Evolutionary conservation across 2,329 filamentous ascomycete species (phyloP).

Genomic region (Capronia americana): DNA sequence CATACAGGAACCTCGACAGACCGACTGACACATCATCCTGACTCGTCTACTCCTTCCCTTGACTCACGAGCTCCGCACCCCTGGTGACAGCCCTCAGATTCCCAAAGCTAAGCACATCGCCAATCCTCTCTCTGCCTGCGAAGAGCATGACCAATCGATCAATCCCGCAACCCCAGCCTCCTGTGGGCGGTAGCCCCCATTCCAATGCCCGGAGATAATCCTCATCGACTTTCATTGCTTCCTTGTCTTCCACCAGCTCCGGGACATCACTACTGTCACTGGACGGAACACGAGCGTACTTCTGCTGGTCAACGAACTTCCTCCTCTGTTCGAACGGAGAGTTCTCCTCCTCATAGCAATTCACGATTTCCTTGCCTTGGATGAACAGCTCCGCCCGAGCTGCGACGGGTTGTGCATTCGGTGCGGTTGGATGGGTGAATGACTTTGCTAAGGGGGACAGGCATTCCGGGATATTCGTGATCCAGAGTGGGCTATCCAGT

Average conservation of each 20-base stretch:
- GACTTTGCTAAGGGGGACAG: constrained; percentile 93
- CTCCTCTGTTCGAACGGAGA: constrained; percentile 82
- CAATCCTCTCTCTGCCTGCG: constrained; percentile 76
- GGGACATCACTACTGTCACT: constrained; percentile 44
- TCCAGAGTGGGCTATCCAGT: constrained; percentile 73
- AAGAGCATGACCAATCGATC: constrained; percentile 93
- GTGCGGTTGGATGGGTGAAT: constrained; percentile 67
- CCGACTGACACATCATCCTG: background rate
- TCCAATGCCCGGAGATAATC: constrained; percentile 84
- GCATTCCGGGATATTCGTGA: constrained; percentile 85
- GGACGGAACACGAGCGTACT: constrained; percentile 40
- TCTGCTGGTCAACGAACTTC: constrained; percentile 74
- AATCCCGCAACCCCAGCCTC: constrained; percentile 93
- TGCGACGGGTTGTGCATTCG: constrained; percentile 73
- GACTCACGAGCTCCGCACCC: constrained; percentile 23
- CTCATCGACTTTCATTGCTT: constrained; percentile 69
- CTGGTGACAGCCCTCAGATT: constrained; percentile 67
- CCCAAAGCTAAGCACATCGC: constrained; percentile 87
- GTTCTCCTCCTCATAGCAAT: constrained; percentile 99
- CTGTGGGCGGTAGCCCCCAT: constrained; percentile 91
- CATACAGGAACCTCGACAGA: background rate
- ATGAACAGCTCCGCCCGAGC: constrained; percentile 88
- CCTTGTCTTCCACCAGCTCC: constrained; percentile 53
- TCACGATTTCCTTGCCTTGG: constrained; percentile 79
- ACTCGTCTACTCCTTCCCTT: constrained; percentile 17